phyloP scores from a whole-genome alignment of 2,329 filamentous ascomycete genomes.

The Torrubiella hemipterigena region DNA sequence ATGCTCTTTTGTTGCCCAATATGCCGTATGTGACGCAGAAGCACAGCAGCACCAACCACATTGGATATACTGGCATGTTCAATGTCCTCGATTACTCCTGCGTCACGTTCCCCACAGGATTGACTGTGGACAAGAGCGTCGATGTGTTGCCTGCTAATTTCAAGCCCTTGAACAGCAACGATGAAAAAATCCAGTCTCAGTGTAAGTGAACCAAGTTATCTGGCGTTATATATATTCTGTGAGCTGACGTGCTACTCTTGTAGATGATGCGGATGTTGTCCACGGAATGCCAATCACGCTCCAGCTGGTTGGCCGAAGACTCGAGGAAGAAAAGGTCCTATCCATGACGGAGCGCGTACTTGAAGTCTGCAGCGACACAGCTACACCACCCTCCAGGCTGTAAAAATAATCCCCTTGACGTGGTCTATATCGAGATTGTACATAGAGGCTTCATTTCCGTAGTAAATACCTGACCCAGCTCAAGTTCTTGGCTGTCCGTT shows the following conservation, averaged over 20 bases:
- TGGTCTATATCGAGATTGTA: too few relatives aligned
- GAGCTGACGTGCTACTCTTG: too few relatives aligned
- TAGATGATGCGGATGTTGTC: constrained; percentile 25
- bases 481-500: too few relatives aligned
- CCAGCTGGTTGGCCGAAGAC: constrained; percentile 27
- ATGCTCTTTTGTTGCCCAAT: constrained; percentile 50
- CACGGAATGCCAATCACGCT: constrained; percentile 30
- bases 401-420: too few relatives aligned
- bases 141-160: constrained; percentile 20
- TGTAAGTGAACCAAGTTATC: constrained; percentile 21
- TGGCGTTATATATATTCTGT: too few relatives aligned
- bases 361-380: constrained; percentile 5
- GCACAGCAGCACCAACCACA: constrained; percentile 17
- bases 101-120: constrained; percentile 32
- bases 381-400: not conserved
- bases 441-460: too few relatives aligned
- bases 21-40: constrained; percentile 32
- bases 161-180: constrained; percentile 21
- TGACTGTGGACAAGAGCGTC: constrained; percentile 25
- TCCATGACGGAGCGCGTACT: constrained; percentile 17
- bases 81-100: constrained; percentile 36
- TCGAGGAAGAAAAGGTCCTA: constrained; percentile 29
- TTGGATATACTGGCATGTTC: constrained; percentile 37
- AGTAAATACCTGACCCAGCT: not conserved
- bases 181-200: constrained; percentile 24